Conservation (phyloP, 2,329 filamentous ascomycete genomes). For the Aaosphaeria arxii region DNA sequence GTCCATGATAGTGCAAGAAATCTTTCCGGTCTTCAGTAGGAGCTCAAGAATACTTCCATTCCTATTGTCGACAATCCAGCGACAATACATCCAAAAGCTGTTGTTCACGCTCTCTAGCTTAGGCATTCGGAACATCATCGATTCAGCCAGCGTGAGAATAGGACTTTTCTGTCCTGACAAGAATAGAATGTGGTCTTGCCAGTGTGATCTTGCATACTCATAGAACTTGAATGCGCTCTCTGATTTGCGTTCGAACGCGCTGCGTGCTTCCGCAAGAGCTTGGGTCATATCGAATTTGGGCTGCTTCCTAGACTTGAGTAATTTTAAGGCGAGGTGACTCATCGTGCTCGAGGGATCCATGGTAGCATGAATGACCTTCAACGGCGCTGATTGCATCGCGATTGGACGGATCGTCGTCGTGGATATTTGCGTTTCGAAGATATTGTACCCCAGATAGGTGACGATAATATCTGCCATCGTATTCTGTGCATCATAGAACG, state of each 20-base stretch:
- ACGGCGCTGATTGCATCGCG: constrained; percentile 5
- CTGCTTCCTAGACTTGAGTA: constrained; percentile 9
- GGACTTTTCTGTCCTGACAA: constrained; percentile 5
- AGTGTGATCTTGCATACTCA: constrained; percentile 12
- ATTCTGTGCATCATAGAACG: constrained; percentile 4
- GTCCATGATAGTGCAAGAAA: not conserved
- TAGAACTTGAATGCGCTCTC: constrained; percentile 7
- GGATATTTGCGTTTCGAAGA: constrained; percentile 15
- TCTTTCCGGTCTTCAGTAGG: constrained; percentile 1
- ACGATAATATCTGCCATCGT: constrained; percentile 13
- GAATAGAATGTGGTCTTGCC: constrained; percentile 7
- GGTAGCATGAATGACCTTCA: constrained; percentile 6
- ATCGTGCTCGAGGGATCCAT: constrained; percentile 4
- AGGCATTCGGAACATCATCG: not conserved
- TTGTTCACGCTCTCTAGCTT: not conserved
- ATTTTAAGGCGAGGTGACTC: constrained; percentile 6
- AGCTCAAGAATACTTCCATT: not conserved
- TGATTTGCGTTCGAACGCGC: not conserved
- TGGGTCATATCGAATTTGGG: constrained; percentile 10
- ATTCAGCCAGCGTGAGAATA: not conserved
- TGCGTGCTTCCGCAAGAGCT: constrained; percentile 5
- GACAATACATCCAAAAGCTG: not conserved
- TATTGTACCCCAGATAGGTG: constrained; percentile 19
- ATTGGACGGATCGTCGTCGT: constrained; percentile 3
- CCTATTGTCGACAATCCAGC: not conserved